Evolutionary conservation across 306 rosid species (phyloP).

Genomic region (Vicia villosa): DNA sequence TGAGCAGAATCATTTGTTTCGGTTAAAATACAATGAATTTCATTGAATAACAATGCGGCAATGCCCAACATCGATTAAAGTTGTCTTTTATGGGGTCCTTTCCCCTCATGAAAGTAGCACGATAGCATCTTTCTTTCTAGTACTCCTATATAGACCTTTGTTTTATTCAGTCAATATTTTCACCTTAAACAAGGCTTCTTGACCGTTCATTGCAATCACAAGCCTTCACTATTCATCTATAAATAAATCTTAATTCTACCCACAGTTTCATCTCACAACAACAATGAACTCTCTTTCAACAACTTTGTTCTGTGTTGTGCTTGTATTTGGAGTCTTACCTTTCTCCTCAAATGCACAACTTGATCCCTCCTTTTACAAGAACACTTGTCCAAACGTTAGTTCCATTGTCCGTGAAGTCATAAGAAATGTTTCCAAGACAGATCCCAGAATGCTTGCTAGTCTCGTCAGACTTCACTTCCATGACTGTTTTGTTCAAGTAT

Average conservation of each 20-base stretch:
- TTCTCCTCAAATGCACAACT: slow-evolving; percentile 38
- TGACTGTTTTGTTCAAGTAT: slow-evolving; percentile 59
- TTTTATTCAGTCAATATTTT: neutral
- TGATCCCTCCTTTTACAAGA: slow-evolving; percentile 33
- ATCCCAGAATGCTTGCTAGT: slow-evolving; percentile 47
- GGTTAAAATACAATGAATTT: slow-evolving; percentile 2
- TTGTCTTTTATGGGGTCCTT: neutral
- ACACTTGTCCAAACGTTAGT: slow-evolving; percentile 39
- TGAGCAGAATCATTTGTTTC: neutral
- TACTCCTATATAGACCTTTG: neutral
- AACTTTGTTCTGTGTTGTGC: slow-evolving; percentile 7
- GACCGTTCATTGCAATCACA: neutral
- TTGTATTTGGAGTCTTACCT: slow-evolving; percentile 35
- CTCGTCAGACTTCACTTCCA: slow-evolving; percentile 61
- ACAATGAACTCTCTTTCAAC: neutral
- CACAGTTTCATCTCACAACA: neutral
- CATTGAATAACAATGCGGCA: neutral
- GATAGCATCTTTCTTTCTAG: neutral
- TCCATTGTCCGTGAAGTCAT: slow-evolving; percentile 31
- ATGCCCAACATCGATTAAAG: neutral
- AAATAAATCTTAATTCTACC: neutral
- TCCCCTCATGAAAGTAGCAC: neutral
- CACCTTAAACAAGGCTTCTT: too few relatives aligned
- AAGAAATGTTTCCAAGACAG: slow-evolving; percentile 13
- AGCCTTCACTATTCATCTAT: neutral